Evolutionary conservation across 768 basidiomycete genomes (phyloP).

Genomic region (Auriscalpium orientale): DNA sequence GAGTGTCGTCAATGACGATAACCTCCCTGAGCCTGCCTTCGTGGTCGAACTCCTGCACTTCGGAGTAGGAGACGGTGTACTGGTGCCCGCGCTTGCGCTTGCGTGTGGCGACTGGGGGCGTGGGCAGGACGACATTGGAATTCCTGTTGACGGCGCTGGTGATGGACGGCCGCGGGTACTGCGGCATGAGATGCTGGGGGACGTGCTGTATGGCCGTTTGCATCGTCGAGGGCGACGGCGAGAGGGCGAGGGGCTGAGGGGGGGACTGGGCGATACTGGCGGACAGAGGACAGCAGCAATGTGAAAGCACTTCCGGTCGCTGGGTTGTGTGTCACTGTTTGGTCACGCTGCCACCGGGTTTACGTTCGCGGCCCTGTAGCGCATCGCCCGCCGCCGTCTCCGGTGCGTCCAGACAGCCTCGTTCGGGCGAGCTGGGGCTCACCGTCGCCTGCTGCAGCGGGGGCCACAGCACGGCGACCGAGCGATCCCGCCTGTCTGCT

Average conservation of each 20-base stretch:
- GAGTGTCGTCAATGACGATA: slow-evolving; percentile 91
- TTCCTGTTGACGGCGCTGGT: slow-evolving; percentile 33
- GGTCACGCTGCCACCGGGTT: slow-evolving; percentile 17
- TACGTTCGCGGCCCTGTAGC: slow-evolving; percentile 10
- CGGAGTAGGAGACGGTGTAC: slow-evolving; percentile 79
- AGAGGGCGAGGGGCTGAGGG: slow-evolving; percentile 41
- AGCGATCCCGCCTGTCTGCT: too few species aligned
- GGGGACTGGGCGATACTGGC: slow-evolving; percentile 11
- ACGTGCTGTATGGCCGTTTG: slow-evolving; percentile 67
- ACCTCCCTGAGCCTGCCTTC: slow-evolving; percentile 74
- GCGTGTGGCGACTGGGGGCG: slow-evolving; percentile 64
- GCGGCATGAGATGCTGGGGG: slow-evolving; percentile 49
- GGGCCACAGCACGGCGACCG: too few species aligned
- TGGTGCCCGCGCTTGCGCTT: slow-evolving; percentile 80
- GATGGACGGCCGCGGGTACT: slow-evolving; percentile 58
- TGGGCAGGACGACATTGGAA: slow-evolving; percentile 44
- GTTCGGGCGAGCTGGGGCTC: background rate
- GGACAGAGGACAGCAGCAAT: slow-evolving; percentile 11
- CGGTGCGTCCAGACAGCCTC: background rate
- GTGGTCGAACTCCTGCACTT: slow-evolving; percentile 80
- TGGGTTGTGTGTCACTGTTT: slow-evolving; percentile 16
- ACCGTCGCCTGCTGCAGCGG: too few species aligned
- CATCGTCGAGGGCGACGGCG: slow-evolving; percentile 48
- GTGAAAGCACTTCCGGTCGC: slow-evolving; percentile 14
- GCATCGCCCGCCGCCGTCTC: background rate